Base-by-base conservation (phyloP, 2,329 filamentous ascomycete genomes). In the Juglanconis sp. region DNA sequence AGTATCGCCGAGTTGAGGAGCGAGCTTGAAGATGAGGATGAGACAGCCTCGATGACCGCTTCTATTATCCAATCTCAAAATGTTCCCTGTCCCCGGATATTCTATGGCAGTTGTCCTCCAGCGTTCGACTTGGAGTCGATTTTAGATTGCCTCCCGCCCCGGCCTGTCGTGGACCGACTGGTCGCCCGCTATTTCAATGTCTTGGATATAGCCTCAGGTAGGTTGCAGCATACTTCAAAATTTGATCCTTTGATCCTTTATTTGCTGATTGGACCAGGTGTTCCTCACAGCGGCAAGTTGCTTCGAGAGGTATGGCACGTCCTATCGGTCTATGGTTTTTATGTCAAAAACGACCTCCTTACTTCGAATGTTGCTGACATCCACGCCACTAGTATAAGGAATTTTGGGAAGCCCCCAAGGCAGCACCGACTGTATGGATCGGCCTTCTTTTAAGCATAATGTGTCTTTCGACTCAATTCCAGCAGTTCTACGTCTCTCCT, bases 371-470 rank as follows among this genome's bases (percentile, higher is more conserved):
- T 24, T 24, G 24, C 24, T 24, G 24, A 24, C 24, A 24, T 24
- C 24, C 24, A 24, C 24, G 24, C 24, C 24, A 24, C 34, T 17
- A 78, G 73, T 82, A 82, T 56, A 70, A 75, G 3, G 67, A 65
- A 0, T 81, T 80, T 57, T 82, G 79, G 78, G 61, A 69, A 9
- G 64, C 75, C 9, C 76, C 76, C 4, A 59, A 65, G 3, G 64
- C 64, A 0, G 72, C 70, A 2, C 17, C 38, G 11, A 7, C 36
- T 38, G 36, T 38, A 0, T 82, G 79, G 79, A 58, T 82, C 7
- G 79, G 76, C 0, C 68, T 81, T 1, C 64, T 82, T 0, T 82
- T 77, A 64, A 72, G 71, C 5, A 79, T 81, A 4, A 68, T 82
- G 50, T 75, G 74, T 56, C 68, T 80, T 8, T 72, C 78, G 1